Evolutionary conservation across 2,329 filamentous ascomycete species (phyloP), one percentile per base, ranked within the genome.

Genomic region (Hypoxylon sp.): DNA sequence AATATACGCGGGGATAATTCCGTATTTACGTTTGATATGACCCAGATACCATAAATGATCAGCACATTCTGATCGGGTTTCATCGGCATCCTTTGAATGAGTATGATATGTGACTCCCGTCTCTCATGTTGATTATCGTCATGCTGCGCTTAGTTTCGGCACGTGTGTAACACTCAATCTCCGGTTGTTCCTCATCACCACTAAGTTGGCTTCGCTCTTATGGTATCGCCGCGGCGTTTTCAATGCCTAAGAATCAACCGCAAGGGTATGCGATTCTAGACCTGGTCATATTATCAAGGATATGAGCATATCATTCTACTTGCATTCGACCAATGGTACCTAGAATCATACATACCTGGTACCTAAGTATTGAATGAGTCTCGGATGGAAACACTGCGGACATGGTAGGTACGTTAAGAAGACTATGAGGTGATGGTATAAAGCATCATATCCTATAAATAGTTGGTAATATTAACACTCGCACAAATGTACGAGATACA

Each of bases 1-100:
- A 7, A 24, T 7, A 28, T 28, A 7, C 11, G 10, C 2, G 7
- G 44, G 44, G 17, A 13, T 3, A 17, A 26, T 47, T 47, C 44
- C 44, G 44, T 28, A 47, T 47, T 47, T 47, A 47, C 24, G 20
- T 10, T 47, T 2, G 15, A 8, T 41, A 41, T 41, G 17, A 41
- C n/a, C 17, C 37, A 19, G 11, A 41, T 19, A 17, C 37, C 8
- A 2, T 10, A 41, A 4, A 1, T 41, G n/a, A 41, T 41, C n/a
- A 7, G 11, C 37, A 41, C 11, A n/a, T n/a, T 41, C n/a, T 17
- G 37, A 41, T 3, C 34, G 37, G 37, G 7, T 41, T 19, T n/a
- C 10, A 41, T 41, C 37, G 37, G 37, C 37, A n/a, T 6, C n/a
- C 6, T 19, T 19, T 41, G 3, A 10, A 41, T 8, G 32, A 34